Base-by-base conservation (phyloP, 345 rosid genomes). In the Cardiospermum halicacabum region DNA sequence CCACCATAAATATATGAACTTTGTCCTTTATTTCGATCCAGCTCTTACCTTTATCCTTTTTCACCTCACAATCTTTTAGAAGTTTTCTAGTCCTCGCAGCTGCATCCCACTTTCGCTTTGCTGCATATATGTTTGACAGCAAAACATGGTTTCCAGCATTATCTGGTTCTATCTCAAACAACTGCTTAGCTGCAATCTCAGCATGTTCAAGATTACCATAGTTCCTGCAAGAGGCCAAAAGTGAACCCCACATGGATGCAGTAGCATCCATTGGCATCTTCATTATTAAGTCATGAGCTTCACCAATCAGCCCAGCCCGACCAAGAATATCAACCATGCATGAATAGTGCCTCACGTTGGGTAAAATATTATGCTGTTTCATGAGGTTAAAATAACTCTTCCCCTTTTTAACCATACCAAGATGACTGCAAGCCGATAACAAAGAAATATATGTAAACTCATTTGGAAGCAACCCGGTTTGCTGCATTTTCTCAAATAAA, bases 291-390 rank as follows among this genome's bases (percentile, higher is more conserved):
- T 84, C 79, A 71, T 60, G 68, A 25, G 97, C 96, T 72, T 95
- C 93, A 27, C 31, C 66, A 24, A 81, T 55, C 56, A 62, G 63
- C 36, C 96, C 96, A 54, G 86, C 87, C 5, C 92, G 76, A 42
- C 88, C 82, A 57, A 91, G 85, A 70, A 88, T 72, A 80, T 94
- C 99, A 67, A 87, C 86, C 96, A 91, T 84, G 72, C 99, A 95
- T 0, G 96, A 85, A 71, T 84, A 89, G 66, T 91, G 96, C 73
- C 84, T 61, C 62, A 72, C 84, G 63, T 77, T 84, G n/a, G 84
- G 91, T 1, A 66, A 60, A 31, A 94, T 5, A 15, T 70, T 67
- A 50, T 82, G 85, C 25, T 73, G 73, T 36, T 31, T 79, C 30
- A 91, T 91, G 62, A 84, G 77, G 43, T 72, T 63, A 31, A 91